Percentiles rank a stretch among this genome's conserved stretches.
These are phyloP conservation scores for Gremmenia infestans DNA, from an alignment of 2,329 filamentous ascomycete genomes.

Conservation along the genomic window DNA sequence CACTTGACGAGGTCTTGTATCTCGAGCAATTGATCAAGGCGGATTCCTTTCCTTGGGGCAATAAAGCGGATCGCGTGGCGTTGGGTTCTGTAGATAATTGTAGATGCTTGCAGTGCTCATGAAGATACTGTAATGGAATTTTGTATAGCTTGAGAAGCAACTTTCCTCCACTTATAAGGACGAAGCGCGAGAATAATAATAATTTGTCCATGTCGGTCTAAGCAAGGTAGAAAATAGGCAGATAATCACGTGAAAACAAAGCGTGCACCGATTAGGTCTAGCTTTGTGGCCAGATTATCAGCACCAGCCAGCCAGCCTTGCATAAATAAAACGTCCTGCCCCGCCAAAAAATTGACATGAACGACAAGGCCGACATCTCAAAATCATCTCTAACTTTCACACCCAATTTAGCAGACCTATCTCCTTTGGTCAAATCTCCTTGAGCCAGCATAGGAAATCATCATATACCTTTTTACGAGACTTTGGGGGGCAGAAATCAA, in stretches of 20 bases:
- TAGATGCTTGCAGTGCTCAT: too few relatives aligned
- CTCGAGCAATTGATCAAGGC: neutral
- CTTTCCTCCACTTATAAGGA: too few relatives aligned
- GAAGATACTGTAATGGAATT: too few relatives aligned
- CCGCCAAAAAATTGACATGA: constrained; percentile 2
- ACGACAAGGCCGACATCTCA: neutral
- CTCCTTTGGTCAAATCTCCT: neutral
- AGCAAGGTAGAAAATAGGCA: too few relatives aligned
- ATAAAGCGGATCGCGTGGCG: too few relatives aligned
- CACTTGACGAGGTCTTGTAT: neutral
- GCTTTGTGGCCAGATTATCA: too few relatives aligned
- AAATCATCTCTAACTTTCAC: neutral
- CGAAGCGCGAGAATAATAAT: too few relatives aligned
- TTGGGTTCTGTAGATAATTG: too few relatives aligned
- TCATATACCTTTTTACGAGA: neutral
- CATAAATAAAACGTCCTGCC: constrained; percentile 9
- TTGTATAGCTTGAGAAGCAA: too few relatives aligned
- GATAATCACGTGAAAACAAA: too few relatives aligned
- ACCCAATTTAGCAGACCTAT: neutral
- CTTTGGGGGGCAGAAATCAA: neutral
- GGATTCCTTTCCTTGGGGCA: neutral
- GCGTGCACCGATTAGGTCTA: too few relatives aligned
- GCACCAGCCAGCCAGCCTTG: neutral
- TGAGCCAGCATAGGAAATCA: neutral
- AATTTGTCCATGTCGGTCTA: too few relatives aligned